Evolutionary conservation across 1,284 basidiomycete genomes (phyloP), one percentile per base, ranked within the genome.

Genomic region (Ceratobasidium sp.): DNA sequence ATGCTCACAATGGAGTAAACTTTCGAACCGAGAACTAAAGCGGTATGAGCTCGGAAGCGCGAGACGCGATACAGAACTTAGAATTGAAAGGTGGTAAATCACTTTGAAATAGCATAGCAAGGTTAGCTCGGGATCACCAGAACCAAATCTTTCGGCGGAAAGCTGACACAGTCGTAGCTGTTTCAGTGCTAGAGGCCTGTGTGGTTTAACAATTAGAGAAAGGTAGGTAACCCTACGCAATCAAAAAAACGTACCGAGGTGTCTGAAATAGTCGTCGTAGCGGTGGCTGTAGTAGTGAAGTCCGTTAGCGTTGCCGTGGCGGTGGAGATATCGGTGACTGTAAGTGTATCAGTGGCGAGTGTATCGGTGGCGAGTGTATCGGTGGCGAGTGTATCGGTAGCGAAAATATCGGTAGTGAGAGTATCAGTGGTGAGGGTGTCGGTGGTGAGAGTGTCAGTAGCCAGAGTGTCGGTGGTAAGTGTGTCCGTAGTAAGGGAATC

Each of bases 81-180:
- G n/a, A n/a, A n/a, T n/a, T n/a, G n/a, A n/a, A n/a, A n/a, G n/a
- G n/a, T n/a, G n/a, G n/a, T n/a, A n/a, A n/a, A n/a, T n/a, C n/a
- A n/a, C n/a, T n/a, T n/a, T 38, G 35, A 11, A 11, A 11, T 38
- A 38, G 35, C 35, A 38, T 38, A 38, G 11, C 35, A 5, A 38
- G 35, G 11, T 38, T 38, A 5, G 11, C 35, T 38, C 11, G 11
- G 35, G 11, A 38, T 38, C 6, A 11, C 55, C 55, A 58, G 38
- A 57, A 70, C 67, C 67, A 70, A 18, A 11, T 32, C 28, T 43
- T 54, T 8, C 54, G 54, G 21, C 67, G 67, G 54, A 59, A 59
- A 26, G 54, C 8, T 23, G 54, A 14, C 14, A 70, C 26, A 0
- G 67, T 58, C 2, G 67, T 28, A 30, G 28, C 35, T 38, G 35